Conservation (phyloP, 202 grass and related monocot genomes). For the Brachypodium distachyon region DNA sequence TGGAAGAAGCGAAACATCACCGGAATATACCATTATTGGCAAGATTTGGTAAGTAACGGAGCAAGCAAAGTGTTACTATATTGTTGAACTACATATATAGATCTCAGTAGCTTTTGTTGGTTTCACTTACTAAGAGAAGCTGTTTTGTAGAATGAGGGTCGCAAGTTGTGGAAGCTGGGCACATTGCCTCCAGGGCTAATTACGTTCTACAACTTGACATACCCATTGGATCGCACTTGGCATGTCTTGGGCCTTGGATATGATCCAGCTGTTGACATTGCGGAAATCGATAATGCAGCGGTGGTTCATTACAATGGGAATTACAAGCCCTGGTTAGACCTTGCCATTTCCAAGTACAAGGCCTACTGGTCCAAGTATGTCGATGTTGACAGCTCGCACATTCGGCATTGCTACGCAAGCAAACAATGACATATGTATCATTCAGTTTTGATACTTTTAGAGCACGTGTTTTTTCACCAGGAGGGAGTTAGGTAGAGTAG, state of each 20-base stretch:
- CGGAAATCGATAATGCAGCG: constrained; percentile 66
- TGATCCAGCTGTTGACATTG: constrained; percentile 76
- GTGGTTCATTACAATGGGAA: constrained; percentile 97
- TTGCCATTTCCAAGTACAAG: constrained; percentile 92
- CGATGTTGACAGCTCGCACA: constrained; percentile 53
- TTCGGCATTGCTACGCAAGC: constrained; percentile 55
- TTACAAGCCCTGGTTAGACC: constrained; percentile 95
- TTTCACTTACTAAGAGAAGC: constrained; percentile 22
- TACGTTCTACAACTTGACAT: constrained; percentile 98
- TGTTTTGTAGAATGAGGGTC: constrained; percentile 68
- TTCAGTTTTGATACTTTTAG: constrained; percentile 3
- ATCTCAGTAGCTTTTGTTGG: constrained; percentile 3
- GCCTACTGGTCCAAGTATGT: constrained; percentile 86
- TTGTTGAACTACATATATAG: constrained; percentile 5
- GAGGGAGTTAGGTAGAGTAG: constrained; percentile 15
- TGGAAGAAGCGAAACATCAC: constrained; percentile 96
- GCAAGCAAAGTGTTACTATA: constrained; percentile 2
- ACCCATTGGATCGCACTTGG: constrained; percentile 71
- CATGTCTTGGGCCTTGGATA: constrained; percentile 95
- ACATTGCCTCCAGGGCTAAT: constrained; percentile 86
- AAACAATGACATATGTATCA: constrained; percentile 31
- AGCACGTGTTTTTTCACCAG: not conserved
- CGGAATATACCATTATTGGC: constrained; percentile 98
- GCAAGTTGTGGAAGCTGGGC: constrained; percentile 91
- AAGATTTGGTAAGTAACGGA: constrained; percentile 68